Percentiles rank a stretch among this genome's conserved stretches.
These are phyloP conservation scores for Phanerochaete sordida DNA, from an alignment of 768 basidiomycete species.

Conservation along the genomic window DNA sequence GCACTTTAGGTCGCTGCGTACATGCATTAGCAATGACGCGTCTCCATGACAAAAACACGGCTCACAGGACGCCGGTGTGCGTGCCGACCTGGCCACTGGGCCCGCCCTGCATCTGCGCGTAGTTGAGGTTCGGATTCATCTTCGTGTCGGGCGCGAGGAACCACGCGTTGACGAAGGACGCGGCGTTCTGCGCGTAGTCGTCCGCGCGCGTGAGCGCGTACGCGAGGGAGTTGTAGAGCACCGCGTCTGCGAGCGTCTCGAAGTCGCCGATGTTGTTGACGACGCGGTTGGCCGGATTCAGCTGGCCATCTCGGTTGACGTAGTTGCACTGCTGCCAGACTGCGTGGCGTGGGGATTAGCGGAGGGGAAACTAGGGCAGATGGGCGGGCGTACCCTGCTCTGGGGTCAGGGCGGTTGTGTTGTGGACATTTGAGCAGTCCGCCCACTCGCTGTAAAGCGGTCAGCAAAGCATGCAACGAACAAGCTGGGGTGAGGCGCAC, in stretches of 20 bases:
- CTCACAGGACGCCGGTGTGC: slow-evolving; percentile 55
- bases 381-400: slow-evolving; percentile 40
- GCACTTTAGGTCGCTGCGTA: slow-evolving; percentile 51
- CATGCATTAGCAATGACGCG: slow-evolving; percentile 4
- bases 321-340: slow-evolving; percentile 63
- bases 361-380: not conserved
- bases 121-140: slow-evolving; percentile 68
- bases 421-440: slow-evolving; percentile 53
- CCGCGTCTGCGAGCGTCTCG: slow-evolving; percentile 51
- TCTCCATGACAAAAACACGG: not conserved
- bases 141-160: slow-evolving; percentile 53
- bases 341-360: slow-evolving; percentile 15
- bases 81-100: slow-evolving; percentile 29
- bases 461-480: not conserved
- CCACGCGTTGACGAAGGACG: slow-evolving; percentile 49
- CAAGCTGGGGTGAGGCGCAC: slow-evolving; percentile 35
- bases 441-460: slow-evolving; percentile 50
- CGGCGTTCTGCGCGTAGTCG: slow-evolving; percentile 40
- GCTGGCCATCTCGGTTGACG: slow-evolving; percentile 50
- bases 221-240: slow-evolving; percentile 59
- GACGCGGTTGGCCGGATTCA: slow-evolving; percentile 60
- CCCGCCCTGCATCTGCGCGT: slow-evolving; percentile 25
- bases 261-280: slow-evolving; percentile 56
- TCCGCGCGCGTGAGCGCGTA: slow-evolving; percentile 43
- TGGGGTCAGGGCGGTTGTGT: slow-evolving; percentile 52